phyloP scores from a whole-genome alignment of 2,329 filamentous ascomycete species.

The Fonsecaea multimorphosa region DNA sequence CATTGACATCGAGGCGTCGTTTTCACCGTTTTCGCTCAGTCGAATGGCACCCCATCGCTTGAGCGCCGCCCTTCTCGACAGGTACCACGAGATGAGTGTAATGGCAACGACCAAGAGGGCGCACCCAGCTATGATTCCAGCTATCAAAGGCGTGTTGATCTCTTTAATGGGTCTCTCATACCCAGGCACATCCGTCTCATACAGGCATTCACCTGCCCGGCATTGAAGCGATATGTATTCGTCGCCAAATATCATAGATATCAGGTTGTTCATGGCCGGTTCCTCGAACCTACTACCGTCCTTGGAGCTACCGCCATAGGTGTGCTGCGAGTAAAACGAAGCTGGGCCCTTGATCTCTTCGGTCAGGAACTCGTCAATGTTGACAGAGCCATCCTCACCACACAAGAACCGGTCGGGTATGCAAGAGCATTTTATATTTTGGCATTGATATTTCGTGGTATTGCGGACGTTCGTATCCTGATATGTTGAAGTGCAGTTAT shows the following conservation, averaged over 20 bases:
- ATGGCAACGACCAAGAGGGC: slow-evolving; percentile 88
- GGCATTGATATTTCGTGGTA: slow-evolving; percentile 81
- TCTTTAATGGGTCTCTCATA: slow-evolving; percentile 87
- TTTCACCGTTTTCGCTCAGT: slow-evolving; percentile 83
- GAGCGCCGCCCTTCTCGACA: slow-evolving; percentile 73
- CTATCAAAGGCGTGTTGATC: slow-evolving; percentile 96
- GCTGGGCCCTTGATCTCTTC: slow-evolving; percentile 86
- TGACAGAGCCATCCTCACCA: slow-evolving; percentile 86
- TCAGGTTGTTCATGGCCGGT: slow-evolving; percentile 89
- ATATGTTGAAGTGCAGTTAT: slow-evolving; percentile 76
- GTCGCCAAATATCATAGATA: slow-evolving; percentile 88
- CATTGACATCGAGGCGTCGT: slow-evolving; percentile 85
- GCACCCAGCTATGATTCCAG: slow-evolving; percentile 84
- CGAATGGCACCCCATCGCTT: slow-evolving; percentile 73
- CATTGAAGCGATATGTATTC: slow-evolving; percentile 84
- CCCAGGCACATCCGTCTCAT: slow-evolving; percentile 89
- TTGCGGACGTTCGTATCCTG: slow-evolving; percentile 74
- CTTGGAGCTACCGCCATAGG: slow-evolving; percentile 62
- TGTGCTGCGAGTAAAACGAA: slow-evolving; percentile 72
- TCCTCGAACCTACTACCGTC: slow-evolving; percentile 86
- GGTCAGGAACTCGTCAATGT: slow-evolving; percentile 86
- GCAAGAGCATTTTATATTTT: slow-evolving; percentile 84
- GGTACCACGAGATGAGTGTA: slow-evolving; percentile 83
- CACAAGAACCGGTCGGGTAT: slow-evolving; percentile 92
- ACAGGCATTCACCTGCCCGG: slow-evolving; percentile 86